Evolutionary conservation across 345 rosid genomes (phyloP).

Genomic region (Murraya paniculata): DNA sequence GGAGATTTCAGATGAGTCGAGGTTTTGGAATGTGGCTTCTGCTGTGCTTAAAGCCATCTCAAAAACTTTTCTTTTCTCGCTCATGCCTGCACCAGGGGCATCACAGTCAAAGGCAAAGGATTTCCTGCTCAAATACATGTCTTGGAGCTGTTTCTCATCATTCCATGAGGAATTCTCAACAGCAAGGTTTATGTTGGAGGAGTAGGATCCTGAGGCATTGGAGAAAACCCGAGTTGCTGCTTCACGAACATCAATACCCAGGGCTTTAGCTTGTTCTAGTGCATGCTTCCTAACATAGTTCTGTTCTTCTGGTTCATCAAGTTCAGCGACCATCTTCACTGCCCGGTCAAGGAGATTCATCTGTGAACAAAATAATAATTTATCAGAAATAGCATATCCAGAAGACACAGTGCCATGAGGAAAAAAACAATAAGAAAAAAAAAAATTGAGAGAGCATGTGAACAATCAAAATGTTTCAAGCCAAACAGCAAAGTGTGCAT

Average conservation of each 20-base stretch:
- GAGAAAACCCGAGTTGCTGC: slow-evolving; percentile 98
- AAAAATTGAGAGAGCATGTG: not conserved
- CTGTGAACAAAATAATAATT: slow-evolving; percentile 30
- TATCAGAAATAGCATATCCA: not conserved
- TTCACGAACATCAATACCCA: slow-evolving; percentile 76
- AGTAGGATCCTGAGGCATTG: slow-evolving; percentile 95
- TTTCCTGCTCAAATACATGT: slow-evolving; percentile 97
- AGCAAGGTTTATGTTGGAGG: slow-evolving; percentile 88
- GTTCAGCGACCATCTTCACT: slow-evolving; percentile 96
- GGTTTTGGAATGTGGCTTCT: slow-evolving; percentile 97
- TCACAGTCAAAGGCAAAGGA: slow-evolving; percentile 93
- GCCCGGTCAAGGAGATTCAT: slow-evolving; percentile 98
- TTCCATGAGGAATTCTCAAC: slow-evolving; percentile 99
- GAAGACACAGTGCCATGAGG: not conserved
- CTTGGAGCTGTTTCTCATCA: slow-evolving; percentile 99
- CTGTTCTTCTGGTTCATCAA: slow-evolving; percentile 83
- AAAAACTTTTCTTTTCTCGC: slow-evolving; percentile 84
- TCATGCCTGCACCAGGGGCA: slow-evolving; percentile 95
- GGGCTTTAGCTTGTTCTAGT: slow-evolving; percentile 78
- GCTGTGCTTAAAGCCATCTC: slow-evolving; percentile 96
- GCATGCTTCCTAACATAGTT: slow-evolving; percentile 94
- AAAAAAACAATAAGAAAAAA: not conserved
- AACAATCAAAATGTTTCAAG: not conserved
- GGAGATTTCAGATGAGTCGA: slow-evolving; percentile 93
- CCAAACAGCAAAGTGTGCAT: not conserved